Evolutionary conservation across 1,139 yeast genomes (phyloP).

Genomic region (Candida glucosophila): DNA sequence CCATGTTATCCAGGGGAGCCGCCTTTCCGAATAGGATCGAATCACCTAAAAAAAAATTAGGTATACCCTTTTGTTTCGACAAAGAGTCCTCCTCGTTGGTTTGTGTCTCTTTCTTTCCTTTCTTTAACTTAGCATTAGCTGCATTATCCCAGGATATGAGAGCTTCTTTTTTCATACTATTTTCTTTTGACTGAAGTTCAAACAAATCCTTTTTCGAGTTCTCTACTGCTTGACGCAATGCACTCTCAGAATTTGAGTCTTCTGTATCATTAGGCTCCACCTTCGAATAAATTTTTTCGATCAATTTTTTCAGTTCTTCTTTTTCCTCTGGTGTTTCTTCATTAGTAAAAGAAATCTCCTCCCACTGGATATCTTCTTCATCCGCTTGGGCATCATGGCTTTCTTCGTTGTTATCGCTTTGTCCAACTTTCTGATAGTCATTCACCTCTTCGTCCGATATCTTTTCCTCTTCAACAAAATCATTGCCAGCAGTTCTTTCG

Average conservation of each 20-base stretch:
- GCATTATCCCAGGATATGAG: slow-evolving; percentile 3
- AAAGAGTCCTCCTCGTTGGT: no score
- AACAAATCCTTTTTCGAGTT: slow-evolving; percentile 31
- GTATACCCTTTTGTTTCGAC: slow-evolving; percentile 2
- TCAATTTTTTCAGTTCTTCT: slow-evolving; percentile 22
- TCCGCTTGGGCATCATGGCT: slow-evolving; percentile 10
- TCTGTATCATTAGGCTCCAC: slow-evolving; percentile 9
- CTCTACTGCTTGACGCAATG: slow-evolving; percentile 38
- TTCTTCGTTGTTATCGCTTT: slow-evolving; percentile 1
- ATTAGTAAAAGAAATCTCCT: slow-evolving; percentile 41
- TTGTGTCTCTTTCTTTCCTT: slow-evolving; percentile 2
- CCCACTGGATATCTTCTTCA: slow-evolving; percentile 49
- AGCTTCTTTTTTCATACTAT: slow-evolving; percentile 4
- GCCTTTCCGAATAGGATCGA: slow-evolving; percentile 4
- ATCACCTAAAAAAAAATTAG: slow-evolving; percentile 2
- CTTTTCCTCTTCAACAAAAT: slow-evolving; percentile 3
- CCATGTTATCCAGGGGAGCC: slow-evolving; percentile 1
- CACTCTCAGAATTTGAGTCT: slow-evolving; percentile 19
- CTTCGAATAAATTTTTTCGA: slow-evolving; percentile 29
- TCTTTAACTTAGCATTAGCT: background rate
- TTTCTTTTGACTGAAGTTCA: slow-evolving; percentile 13
- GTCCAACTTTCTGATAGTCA: slow-evolving; percentile 1
- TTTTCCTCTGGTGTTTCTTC: slow-evolving; percentile 21
- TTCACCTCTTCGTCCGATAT: slow-evolving; percentile 1
- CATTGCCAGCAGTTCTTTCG: slow-evolving; percentile 13